Conservation (phyloP, 148 eudicot genomes). For the Rhododendron kiyosumense region DNA sequence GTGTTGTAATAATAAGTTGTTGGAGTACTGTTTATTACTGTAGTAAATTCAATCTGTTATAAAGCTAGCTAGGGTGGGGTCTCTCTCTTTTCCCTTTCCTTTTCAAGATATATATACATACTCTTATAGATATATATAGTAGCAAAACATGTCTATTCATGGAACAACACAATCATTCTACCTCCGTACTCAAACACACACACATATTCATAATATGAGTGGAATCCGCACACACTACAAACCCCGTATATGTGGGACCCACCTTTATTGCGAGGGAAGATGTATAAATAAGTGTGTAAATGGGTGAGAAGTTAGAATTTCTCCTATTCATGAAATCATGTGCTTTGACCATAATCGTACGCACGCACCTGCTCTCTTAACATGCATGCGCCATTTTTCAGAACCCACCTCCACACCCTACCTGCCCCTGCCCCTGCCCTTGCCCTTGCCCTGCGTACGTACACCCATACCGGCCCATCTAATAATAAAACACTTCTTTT, state of each 20-base stretch:
- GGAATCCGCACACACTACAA: no score
- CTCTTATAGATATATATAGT: neutral
- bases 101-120: neutral
- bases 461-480: neutral
- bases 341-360: conserved; percentile 8
- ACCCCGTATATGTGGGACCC: accelerated
- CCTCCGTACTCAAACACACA: no score
- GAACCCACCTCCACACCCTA: conserved; percentile 8
- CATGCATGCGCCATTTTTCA: neutral
- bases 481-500: no score
- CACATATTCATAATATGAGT: no score
- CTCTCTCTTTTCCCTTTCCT: neutral
- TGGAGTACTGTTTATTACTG: neutral
- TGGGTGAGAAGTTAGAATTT: no score
- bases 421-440: neutral
- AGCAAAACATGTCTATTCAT: neutral
- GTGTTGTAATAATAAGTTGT: conserved; percentile 15
- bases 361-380: neutral
- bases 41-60: neutral
- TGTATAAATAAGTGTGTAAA: no score
- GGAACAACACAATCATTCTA: no score
- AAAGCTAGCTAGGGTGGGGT: neutral
- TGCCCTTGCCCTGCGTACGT: neutral
- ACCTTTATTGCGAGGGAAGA: no score
- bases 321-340: conserved; percentile 1